Conservation (phyloP, 1,284 basidiomycete genomes). For the Cutaneotrichosporon sp. region DNA sequence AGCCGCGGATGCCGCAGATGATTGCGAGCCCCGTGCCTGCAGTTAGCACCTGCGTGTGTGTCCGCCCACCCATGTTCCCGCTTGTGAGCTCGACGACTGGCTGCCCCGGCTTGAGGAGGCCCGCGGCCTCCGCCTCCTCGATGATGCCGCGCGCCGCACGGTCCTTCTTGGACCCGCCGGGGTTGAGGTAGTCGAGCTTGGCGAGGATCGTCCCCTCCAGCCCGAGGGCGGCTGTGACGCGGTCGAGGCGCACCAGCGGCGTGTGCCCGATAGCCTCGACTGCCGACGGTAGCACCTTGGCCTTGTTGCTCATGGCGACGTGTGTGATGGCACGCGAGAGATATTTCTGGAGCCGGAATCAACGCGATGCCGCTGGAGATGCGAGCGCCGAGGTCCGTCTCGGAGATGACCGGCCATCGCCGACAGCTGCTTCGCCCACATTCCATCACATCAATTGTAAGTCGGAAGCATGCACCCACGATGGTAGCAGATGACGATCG, state of each 20-base stretch:
- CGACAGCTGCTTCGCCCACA: too few species aligned
- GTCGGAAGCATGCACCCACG: background rate
- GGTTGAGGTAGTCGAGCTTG: constrained; percentile 12
- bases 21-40: constrained; percentile 7
- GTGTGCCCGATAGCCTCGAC: constrained; percentile 6
- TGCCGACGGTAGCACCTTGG: constrained; percentile 4
- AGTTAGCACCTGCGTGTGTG: background rate
- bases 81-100: constrained; percentile 7
- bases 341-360: background rate
- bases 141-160: constrained; percentile 3
- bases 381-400: too few species aligned
- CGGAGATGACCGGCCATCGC: background rate
- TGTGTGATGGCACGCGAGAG: background rate
- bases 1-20: constrained; percentile 1
- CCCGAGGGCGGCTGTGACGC: constrained; percentile 1
- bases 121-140: background rate
- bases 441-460: too few species aligned
- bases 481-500: too few species aligned
- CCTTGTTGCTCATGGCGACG: background rate
- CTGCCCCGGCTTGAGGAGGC: constrained; percentile 1
- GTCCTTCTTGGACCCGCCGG: constrained; percentile 9
- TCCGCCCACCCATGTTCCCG: background rate
- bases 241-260: constrained; percentile 8
- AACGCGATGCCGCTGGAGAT: too few species aligned
- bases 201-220: constrained; percentile 8